Percentiles rank a stretch among this genome's conserved stretches.
Evolutionary conservation across 345 rosid genomes (phyloP).

Genomic region (Lagerstroemia speciosa): DNA sequence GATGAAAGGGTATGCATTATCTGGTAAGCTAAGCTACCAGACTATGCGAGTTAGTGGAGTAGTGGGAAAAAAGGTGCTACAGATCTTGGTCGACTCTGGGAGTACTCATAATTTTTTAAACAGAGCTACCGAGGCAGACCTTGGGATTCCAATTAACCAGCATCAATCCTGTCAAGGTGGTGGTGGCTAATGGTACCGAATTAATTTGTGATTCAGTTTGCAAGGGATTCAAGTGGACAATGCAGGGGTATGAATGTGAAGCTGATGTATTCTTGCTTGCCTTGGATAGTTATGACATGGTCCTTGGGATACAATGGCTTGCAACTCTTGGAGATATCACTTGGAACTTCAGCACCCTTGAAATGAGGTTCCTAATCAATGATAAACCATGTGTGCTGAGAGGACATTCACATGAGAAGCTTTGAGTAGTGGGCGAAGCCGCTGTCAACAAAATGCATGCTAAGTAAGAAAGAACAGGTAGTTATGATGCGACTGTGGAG

Average conservation of each 20-base stretch:
- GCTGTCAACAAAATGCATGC: too few species aligned
- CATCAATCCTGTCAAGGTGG: background rate
- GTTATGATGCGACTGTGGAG: too few species aligned
- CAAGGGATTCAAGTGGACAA: background rate
- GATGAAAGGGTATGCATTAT: background rate
- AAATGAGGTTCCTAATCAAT: background rate
- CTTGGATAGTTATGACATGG: background rate
- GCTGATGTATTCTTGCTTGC: background rate
- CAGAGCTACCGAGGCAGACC: accelerated
- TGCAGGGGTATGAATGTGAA: background rate
- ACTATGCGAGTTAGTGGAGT: background rate
- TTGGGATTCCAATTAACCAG: background rate
- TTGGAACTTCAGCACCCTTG: background rate
- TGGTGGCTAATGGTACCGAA: background rate
- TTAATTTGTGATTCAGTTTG: background rate
- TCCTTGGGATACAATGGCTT: background rate
- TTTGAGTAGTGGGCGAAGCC: background rate
- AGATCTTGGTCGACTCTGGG: too few species aligned
- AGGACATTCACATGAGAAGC: background rate
- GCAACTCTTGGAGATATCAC: background rate
- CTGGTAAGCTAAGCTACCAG: background rate
- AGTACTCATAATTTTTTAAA: background rate
- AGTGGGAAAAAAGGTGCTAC: background rate
- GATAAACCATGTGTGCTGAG: background rate
- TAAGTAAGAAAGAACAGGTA: too few species aligned